Evolutionary conservation across 441 rosid genomes (phyloP).

Genomic region (Melastoma candidum): DNA sequence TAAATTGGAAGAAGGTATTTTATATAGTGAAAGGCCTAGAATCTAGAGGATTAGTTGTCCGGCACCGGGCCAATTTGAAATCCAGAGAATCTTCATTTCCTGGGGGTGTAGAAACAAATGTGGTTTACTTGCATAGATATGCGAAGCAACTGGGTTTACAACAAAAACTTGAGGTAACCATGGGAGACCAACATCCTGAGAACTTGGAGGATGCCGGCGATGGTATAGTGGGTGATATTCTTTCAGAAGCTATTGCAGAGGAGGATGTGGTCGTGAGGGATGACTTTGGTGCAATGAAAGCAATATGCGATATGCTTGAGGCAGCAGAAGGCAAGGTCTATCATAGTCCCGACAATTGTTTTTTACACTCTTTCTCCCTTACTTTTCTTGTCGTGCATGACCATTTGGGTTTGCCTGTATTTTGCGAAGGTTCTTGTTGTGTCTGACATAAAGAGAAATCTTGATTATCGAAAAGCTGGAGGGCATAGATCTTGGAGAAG

Average conservation of each 20-base stretch:
- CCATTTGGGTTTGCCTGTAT: conserved; percentile 15
- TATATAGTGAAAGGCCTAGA: conserved; percentile 66
- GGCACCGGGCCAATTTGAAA: conserved; percentile 65
- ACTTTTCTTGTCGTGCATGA: conserved; percentile 8
- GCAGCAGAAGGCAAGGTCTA: conserved; percentile 69
- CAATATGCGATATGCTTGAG: conserved; percentile 76
- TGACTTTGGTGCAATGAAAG: conserved; percentile 75
- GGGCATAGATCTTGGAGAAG: conserved; percentile 70
- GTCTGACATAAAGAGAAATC: conserved; percentile 59
- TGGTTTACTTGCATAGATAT: conserved; percentile 63
- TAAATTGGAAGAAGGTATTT: conserved; percentile 60
- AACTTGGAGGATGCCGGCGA: conserved; percentile 26
- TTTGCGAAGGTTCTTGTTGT: conserved; percentile 59
- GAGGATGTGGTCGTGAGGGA: conserved; percentile 70
- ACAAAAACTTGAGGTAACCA: conserved; percentile 67
- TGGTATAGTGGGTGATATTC: conserved; percentile 24
- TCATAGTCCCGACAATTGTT: conserved; percentile 4
- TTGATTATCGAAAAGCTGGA: conserved; percentile 46
- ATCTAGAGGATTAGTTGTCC: conserved; percentile 63
- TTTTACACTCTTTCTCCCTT: background rate
- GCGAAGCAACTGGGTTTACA: conserved; percentile 74
- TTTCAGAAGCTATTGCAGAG: conserved; percentile 26
- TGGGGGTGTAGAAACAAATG: conserved; percentile 64
- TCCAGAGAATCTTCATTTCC: conserved; percentile 50
- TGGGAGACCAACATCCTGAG: conserved; percentile 35